phyloP scores from a whole-genome alignment of 2,329 filamentous ascomycete genomes.

The Chaetomium sp. region DNA sequence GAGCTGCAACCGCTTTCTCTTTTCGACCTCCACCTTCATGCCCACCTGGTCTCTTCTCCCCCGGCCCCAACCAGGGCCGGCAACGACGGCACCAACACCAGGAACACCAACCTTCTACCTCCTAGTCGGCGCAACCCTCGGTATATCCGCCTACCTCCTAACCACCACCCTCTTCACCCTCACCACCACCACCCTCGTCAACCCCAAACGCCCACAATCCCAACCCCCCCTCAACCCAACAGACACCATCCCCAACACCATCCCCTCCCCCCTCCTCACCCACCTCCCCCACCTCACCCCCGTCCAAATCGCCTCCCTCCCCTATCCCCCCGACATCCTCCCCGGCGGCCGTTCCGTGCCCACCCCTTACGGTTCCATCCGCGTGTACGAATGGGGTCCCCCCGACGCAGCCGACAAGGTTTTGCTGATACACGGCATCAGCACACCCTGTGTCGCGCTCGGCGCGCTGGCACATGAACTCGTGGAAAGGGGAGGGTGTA shows the following conservation, averaged over 20 bases:
- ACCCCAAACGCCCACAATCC: background rate
- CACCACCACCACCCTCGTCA: background rate
- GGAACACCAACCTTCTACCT: conserved; percentile 10
- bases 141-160: conserved; percentile 6
- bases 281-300: conserved; percentile 32
- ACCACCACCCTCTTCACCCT: background rate
- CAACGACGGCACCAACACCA: background rate
- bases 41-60: conserved; percentile 8
- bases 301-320: conserved; percentile 35
- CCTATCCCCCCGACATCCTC: conserved; percentile 64
- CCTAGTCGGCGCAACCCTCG: conserved; percentile 14
- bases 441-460: conserved; percentile 66
- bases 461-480: conserved; percentile 60
- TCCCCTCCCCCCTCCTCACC: conserved; percentile 41
- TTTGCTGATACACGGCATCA: conserved; percentile 73
- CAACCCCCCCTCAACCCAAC: background rate
- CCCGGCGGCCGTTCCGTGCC: conserved; percentile 63
- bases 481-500: conserved; percentile 47
- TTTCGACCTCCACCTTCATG: conserved; percentile 5
- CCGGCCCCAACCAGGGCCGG: conserved; percentile 6
- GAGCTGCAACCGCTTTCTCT: too few species aligned
- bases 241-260: background rate
- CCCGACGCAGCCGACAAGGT: conserved; percentile 59
- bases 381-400: conserved; percentile 77
- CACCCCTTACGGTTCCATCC: conserved; percentile 63